phyloP scores from a whole-genome alignment of 1,139 yeast species.

The Pichia sp. region DNA sequence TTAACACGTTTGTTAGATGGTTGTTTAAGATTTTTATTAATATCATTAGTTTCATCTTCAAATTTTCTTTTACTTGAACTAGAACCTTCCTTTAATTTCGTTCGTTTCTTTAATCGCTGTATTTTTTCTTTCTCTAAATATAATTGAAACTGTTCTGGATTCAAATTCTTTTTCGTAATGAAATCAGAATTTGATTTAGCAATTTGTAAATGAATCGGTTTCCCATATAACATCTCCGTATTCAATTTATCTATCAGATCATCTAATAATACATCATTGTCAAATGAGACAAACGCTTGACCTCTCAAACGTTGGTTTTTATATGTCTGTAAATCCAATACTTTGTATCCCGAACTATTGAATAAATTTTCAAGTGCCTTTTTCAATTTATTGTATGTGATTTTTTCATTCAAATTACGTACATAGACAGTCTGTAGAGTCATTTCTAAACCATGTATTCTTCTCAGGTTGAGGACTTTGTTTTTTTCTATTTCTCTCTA shows the following conservation, averaged over 20 bases:
- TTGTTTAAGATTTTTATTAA: neutral
- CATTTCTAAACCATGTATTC: neutral
- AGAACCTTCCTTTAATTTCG: constrained; percentile 4
- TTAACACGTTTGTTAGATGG: constrained; percentile 13
- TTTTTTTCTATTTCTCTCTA: too few relatives aligned
- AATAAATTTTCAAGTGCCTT: constrained; percentile 39
- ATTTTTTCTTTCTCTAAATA: constrained; percentile 26
- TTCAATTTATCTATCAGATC: constrained; percentile 37
- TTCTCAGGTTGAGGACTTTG: too few relatives aligned
- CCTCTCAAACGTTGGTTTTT: constrained; percentile 64
- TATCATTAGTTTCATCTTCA: constrained; percentile 9
- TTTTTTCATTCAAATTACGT: constrained; percentile 67
- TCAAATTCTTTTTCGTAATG: constrained; percentile 21
- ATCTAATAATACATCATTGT: constrained; percentile 34
- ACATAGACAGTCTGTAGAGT: constrained; percentile 57
- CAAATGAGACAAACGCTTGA: constrained; percentile 79
- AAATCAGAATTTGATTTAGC: constrained; percentile 47
- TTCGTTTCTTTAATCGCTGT: constrained; percentile 20
- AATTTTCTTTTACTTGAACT: constrained; percentile 12
- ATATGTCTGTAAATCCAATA: constrained; percentile 53
- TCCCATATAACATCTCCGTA: constrained; percentile 45
- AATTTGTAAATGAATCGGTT: constrained; percentile 42
- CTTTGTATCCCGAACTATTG: constrained; percentile 38
- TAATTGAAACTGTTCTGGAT: constrained; percentile 25
- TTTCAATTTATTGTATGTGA: constrained; percentile 48